phyloP scores from a whole-genome alignment of 1,284 basidiomycete genomes.

The Puccinia triticina region DNA sequence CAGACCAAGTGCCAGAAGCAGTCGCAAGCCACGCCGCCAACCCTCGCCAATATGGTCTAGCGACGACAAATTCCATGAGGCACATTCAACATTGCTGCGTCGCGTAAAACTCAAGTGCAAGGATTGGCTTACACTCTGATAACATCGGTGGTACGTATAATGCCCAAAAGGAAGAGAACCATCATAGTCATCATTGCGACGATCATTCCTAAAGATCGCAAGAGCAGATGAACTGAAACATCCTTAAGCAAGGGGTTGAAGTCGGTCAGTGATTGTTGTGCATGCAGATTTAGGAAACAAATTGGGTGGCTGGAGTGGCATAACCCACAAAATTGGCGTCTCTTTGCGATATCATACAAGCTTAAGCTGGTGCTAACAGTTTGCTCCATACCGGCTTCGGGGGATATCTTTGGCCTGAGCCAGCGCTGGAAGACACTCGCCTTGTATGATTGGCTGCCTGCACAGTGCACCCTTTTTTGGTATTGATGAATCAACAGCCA shows the following conservation, averaged over 20 bases:
- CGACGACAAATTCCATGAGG: not conserved
- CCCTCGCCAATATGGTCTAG: not conserved
- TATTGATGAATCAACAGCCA: not conserved
- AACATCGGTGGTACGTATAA: not conserved
- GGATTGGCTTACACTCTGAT: not conserved
- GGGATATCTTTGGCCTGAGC: not conserved
- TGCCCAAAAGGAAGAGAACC: not conserved
- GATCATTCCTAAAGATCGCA: slow-evolving; percentile 1
- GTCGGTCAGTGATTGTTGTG: not conserved
- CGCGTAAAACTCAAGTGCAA: not conserved
- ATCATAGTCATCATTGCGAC: slow-evolving; percentile 23
- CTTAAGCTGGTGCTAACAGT: not conserved
- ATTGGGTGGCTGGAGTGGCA: not conserved
- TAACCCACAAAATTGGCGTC: slow-evolving; percentile 13
- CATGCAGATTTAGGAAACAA: not conserved
- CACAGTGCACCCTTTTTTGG: not conserved
- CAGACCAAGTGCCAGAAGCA: not conserved
- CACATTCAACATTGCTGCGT: not conserved
- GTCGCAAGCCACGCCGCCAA: slow-evolving; percentile 11
- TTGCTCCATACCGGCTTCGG: not conserved
- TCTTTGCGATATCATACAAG: not conserved
- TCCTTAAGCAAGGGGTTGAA: not conserved
- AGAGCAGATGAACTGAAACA: not conserved
- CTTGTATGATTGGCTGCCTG: not conserved
- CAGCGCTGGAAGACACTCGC: not conserved